Evolutionary conservation across 495 filamentous ascomycete genomes (phyloP), one percentile per base, ranked within the genome.

Genomic region (Melanomma pulvis-pyrius): DNA sequence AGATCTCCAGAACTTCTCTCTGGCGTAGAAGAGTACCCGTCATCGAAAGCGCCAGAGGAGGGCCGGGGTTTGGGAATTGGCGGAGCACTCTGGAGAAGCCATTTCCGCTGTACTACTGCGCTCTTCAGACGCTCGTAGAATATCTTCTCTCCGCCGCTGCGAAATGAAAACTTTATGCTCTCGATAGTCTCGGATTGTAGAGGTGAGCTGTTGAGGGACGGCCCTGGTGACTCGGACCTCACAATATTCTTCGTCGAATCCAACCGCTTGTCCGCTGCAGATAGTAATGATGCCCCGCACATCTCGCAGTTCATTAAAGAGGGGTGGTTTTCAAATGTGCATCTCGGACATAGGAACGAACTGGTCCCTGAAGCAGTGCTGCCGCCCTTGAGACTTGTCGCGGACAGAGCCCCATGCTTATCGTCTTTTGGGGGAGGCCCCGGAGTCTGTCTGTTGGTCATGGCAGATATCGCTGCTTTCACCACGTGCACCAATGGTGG

Each of bases 241-340:
- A 21, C 44, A 13, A 70, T 59, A 62, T 52, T 61, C 15, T 68
- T 67, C 26, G 83, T 80, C 1, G 83, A 63, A 58, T 87, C 80
- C 29, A 73, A 58, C n/a, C 68, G 68, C 52, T 59, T 71, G 48
- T 75, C 72, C 41, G 63, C 61, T 7, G 82, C 80, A 0, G 86
- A 85, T 21, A 88, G 74, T 0, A 98, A 77, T 9, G 92, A 84
- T 19, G 87, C 90, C 2, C 92, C 92, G 71, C 94, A 99, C 50
- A 99, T 91, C 75, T 99, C 94, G 73, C 94, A 98, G 19, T 86
- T 86, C 0, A 85, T 74, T 3, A 99, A 79, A 21, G 89, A 97
- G 1, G 92, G 90, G 75, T 98, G 92, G 71, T 99, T 99, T 30
- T 87, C 77, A 75, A 97, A 98, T 9, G 94, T 99, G 73, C 94